phyloP scores from a whole-genome alignment of 2,329 filamentous ascomycete genomes.

The Penicillium hordei region DNA sequence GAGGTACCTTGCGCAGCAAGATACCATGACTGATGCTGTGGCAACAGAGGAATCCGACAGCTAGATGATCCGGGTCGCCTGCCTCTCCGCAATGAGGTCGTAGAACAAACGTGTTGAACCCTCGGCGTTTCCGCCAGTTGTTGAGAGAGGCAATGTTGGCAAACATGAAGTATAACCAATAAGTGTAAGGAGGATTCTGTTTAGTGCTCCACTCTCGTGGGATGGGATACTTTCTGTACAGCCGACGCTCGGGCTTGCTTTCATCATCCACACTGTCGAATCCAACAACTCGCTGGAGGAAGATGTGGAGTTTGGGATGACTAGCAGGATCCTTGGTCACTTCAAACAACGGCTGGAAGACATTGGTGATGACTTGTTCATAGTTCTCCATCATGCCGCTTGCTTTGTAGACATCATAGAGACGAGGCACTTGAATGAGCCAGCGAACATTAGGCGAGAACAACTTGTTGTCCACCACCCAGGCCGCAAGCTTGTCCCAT shows the following conservation, averaged over 20 bases:
- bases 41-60: conserved; percentile 84
- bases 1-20: conserved; percentile 84
- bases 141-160: conserved; percentile 93
- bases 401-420: conserved; percentile 95
- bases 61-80: conserved; percentile 93
- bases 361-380: conserved; percentile 84
- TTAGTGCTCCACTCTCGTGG: conserved; percentile 85
- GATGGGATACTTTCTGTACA: conserved; percentile 94
- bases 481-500: conserved; percentile 96
- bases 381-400: conserved; percentile 83
- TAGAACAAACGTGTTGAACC: conserved; percentile 93
- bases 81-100: conserved; percentile 96
- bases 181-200: conserved; percentile 97
- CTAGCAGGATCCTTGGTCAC: conserved; percentile 82
- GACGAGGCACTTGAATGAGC: conserved; percentile 90
- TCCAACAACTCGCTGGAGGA: conserved; percentile 90
- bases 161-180: conserved; percentile 98
- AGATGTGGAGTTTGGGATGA: conserved; percentile 91
- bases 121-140: conserved; percentile 81
- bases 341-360: conserved; percentile 93
- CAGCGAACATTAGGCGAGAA: conserved; percentile 97
- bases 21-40: conserved; percentile 97
- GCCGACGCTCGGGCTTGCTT: conserved; percentile 88
- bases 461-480: conserved; percentile 97
- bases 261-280: conserved; percentile 98